Percentiles rank a stretch among this genome's conserved stretches.
phyloP scores from a whole-genome alignment of 2,329 filamentous ascomycete species.

The Emmonsiellopsis sp. region DNA sequence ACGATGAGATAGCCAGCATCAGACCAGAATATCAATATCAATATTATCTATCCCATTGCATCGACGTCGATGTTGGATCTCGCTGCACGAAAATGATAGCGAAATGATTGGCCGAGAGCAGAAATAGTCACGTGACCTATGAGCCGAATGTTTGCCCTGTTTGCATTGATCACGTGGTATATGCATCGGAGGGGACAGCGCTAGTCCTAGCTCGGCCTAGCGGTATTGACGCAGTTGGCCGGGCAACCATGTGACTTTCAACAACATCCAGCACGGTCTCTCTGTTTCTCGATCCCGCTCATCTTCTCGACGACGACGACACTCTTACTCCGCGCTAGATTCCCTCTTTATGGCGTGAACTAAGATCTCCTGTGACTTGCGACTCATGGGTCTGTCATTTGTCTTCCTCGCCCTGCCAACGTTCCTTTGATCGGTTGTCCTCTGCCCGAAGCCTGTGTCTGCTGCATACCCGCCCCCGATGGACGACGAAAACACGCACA shows the following conservation, averaged over 20 bases:
- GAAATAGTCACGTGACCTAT: background rate
- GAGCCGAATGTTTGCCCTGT: background rate
- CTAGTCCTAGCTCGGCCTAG: background rate
- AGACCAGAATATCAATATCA: too few species aligned
- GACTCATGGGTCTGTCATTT: too few species aligned
- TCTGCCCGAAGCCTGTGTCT: background rate
- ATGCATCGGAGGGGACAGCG: too few species aligned
- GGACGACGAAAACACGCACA: constrained; percentile 9
- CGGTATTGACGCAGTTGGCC: constrained; percentile 3
- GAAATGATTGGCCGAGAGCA: too few species aligned
- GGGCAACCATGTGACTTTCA: constrained; percentile 3
- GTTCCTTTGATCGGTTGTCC: background rate
- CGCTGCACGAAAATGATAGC: too few species aligned
- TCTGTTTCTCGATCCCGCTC: background rate
- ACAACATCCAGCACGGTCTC: background rate
- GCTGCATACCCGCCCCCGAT: background rate
- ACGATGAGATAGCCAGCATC: too few species aligned
- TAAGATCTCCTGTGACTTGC: too few species aligned
- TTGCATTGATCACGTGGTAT: background rate
- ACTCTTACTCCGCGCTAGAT: background rate
- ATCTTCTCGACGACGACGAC: background rate
- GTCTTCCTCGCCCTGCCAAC: background rate
- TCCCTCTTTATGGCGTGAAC: too few species aligned
- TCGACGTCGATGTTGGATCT: too few species aligned
- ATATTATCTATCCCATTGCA: too few species aligned